Evolutionary conservation across 2,329 filamentous ascomycete genomes (phyloP), one percentile per base, ranked within the genome.

Genomic region (Penicillium sp.): DNA sequence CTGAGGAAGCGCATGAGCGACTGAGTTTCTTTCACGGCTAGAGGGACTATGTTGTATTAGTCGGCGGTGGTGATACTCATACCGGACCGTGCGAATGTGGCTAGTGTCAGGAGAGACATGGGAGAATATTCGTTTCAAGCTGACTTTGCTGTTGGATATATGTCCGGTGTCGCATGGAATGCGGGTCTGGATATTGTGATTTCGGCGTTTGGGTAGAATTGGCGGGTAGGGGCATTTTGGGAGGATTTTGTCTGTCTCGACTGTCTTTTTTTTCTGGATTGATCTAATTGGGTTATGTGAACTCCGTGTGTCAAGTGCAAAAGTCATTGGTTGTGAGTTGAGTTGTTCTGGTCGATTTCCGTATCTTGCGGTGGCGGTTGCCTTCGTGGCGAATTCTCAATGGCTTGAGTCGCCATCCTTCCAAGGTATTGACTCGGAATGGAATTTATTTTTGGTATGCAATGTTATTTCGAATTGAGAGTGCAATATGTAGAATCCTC

Each of bases 1-100:
- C 27, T 65, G 47, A 48, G 60, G 41, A 65, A 65, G 61, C 62
- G 63, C 53, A 54, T 57, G 51, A 57, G 52, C 49, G 29, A 49
- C 27, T 60, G 44, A 64, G 31, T 12, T 27, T 29, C 39, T 32
- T 35, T 13, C 8, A 16, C 9, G 7, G 25, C 18, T 27, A 12
- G 25, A 42, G 16, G 3, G 10, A 42, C n/a, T 4, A 16, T 23
- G 23, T 23, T 23, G 23, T 5, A 23, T 29, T 12, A 18, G n/a
- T 31, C 29, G 47, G 10, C 10, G 23, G 15, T 15, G 23, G 12
- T 37, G 2, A 13, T 8, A 12, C 15, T n/a, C 10, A 13, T 7
- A n/a, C 2, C 15, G 25, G 18, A 23, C 34, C 15, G 13, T 3
- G 34, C 23, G 12, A 18, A 15, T 40, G 5, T 31, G 46, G 23